Base-by-base conservation (phyloP, 306 rosid genomes). In the Vachellia pachyceras region DNA sequence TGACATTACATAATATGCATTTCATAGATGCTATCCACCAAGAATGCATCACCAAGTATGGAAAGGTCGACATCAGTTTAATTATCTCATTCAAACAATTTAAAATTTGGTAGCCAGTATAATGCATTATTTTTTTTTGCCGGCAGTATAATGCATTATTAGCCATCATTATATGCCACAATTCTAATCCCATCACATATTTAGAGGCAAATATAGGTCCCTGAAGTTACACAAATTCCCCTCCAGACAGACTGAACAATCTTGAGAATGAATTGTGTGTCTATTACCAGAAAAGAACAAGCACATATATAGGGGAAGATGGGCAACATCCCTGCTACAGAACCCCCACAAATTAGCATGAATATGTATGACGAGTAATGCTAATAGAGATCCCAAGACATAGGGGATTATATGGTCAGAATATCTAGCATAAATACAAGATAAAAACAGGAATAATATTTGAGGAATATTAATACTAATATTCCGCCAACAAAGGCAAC, bases 1-100 rank as follows among this genome's bases (percentile, higher is more conserved):
- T 18, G 72, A 45, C 52, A 78, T 84, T 70, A 73, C 64, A 77
- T n/a, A 64, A 42, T 81, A 73, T 36, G 60, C 65, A 50, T 55
- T 55, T 13, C 63, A 72, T 2, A 67, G 42, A 72, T 66, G n/a
- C 46, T 37, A 33, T 77, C 70, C 74, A 55, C 79, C 44, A 65
- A 37, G 42, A 67, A 54, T 57, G 41, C 57, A 77, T 37, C 77
- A 69, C 58, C 45, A 77, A 75, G 60, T 57, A 81, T 47, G 76
- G 22, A 75, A 47, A 18, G 20, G 50, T 64, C 42, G 11, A 7
- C 20, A 42, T 42, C 60, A 55, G 18, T 57, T 69, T 69, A 57
- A 54, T 69, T 79, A n/a, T 70, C 47, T 44, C 25, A 12, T n/a
- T 6, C 35, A 57, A 10, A 44, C 8, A 70, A 23, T 11, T 61